Evolutionary conservation across 768 basidiomycete genomes (phyloP), one percentile per base, ranked within the genome.

Genomic region (Atractiella rhizophila): DNA sequence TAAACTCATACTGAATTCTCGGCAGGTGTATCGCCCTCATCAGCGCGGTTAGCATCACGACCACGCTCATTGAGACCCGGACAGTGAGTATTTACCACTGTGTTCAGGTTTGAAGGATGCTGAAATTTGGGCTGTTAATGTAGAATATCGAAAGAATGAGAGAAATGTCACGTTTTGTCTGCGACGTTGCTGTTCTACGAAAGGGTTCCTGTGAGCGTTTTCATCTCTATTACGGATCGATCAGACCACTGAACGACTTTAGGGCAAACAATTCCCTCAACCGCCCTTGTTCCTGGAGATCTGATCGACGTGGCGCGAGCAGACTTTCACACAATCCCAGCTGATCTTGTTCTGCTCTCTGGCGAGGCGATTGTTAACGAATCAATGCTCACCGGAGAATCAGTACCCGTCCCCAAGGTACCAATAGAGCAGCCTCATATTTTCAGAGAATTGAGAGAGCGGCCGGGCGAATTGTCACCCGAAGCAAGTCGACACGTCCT

Each of bases 351-450:
- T 48, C 66, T 98, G 7, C 70, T 98, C 23, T 80, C 82, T 2
- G 91, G 91, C 1, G 91, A 98, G 57, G 83, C 85, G 2, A 88
- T 98, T 43, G 76, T 96, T 37, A 96, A 96, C 57, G 91, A 98
- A 61, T 88, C 83, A 47, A 96, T 98, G 91, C 69, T 98, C 19
- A 96, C 91, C 0, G 91, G 91, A 11, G 91, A 98, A 60, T 91
- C 85, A 48, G 81, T 98, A 0, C 91, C 91, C 2, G 82, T 98
- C 38, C 79, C 79, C 56, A 98, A 98, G 57, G 60, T 69, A 16
- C 76, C 86, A 0, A 68, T 75, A 44, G 82, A 74, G 53, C 76
- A 82, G 49, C 74, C 74, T 21, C 74, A 74, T 39, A 64, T 94
- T 30, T 56, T 60, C 39, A 24, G n/a, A 25, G 28, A 15, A 34